Conservation (phyloP, 1,284 basidiomycete genomes). For the Microbotryum silenes-acaulis region DNA sequence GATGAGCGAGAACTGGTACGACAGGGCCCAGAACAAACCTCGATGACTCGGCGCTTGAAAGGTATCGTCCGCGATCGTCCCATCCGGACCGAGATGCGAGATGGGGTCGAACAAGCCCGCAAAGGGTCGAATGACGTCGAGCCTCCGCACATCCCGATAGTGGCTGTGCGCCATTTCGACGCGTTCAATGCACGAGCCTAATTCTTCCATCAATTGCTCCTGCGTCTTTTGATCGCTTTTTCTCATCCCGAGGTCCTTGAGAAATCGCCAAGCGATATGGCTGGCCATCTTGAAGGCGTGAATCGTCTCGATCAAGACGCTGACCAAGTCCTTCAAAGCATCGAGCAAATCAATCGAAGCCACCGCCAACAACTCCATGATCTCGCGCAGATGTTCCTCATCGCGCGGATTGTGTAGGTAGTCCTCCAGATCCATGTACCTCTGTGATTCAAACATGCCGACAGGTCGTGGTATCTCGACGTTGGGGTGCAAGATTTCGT, state of each 20-base stretch:
- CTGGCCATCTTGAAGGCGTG: slow-evolving; percentile 33
- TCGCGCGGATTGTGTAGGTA: slow-evolving; percentile 40
- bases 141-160: slow-evolving; percentile 52
- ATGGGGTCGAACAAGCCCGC: slow-evolving; percentile 52
- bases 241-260: too few species aligned
- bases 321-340: slow-evolving; percentile 42
- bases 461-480: slow-evolving; percentile 47
- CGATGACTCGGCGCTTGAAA: slow-evolving; percentile 35
- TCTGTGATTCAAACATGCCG: slow-evolving; percentile 69
- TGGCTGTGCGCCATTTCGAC: slow-evolving; percentile 45
- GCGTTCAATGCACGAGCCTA: slow-evolving; percentile 27
- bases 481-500: slow-evolving; percentile 28
- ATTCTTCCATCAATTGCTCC: slow-evolving; percentile 36
- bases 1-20: slow-evolving; percentile 60
- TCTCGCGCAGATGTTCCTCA: slow-evolving; percentile 49
- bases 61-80: slow-evolving; percentile 6
- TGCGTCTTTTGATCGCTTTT: slow-evolving; percentile 41
- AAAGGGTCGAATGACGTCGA: slow-evolving; percentile 63
- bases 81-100: slow-evolving; percentile 24
- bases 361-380: slow-evolving; percentile 51
- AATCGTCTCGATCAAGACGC: slow-evolving; percentile 34
- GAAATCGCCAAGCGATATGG: too few species aligned
- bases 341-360: slow-evolving; percentile 56
- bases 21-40: slow-evolving; percentile 54
- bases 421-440: slow-evolving; percentile 68